Percentiles rank a stretch among this genome's conserved stretches.
These are phyloP conservation scores for Pleurozium schreberi DNA, from an alignment of 225 moss, liverwort and hornwort species.

Conservation along the genomic window DNA sequence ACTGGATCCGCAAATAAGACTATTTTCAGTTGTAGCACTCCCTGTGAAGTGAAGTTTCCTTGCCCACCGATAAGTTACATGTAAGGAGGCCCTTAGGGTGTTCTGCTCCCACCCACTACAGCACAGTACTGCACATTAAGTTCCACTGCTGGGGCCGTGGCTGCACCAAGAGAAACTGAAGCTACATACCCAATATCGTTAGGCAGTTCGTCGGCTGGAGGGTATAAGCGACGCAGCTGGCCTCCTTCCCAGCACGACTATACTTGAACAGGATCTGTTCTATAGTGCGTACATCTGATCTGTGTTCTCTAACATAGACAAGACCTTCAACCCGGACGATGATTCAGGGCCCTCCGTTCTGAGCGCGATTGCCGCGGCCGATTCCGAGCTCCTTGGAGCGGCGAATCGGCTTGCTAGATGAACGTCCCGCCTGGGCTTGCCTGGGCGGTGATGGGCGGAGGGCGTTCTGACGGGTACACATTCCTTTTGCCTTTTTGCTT, in stretches of 20 bases:
- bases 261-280: conserved; percentile 6
- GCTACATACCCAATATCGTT: not conserved
- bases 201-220: not conserved
- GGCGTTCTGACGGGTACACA: not conserved
- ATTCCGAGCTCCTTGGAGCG: not conserved
- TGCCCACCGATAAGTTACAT: too few species aligned
- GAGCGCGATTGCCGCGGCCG: not conserved
- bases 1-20: too few species aligned
- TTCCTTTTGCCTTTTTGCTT: not conserved
- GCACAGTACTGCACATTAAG: too few species aligned
- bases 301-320: too few species aligned
- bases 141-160: too few species aligned
- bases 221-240: fast-evolving
- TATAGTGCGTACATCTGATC: not conserved
- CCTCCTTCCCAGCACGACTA: fast-evolving
- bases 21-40: too few species aligned
- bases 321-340: not conserved
- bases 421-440: not conserved
- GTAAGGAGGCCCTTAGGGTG: too few species aligned
- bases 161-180: too few species aligned
- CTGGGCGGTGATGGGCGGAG: not conserved
- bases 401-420: not conserved
- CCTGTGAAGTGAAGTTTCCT: too few species aligned
- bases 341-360: not conserved
- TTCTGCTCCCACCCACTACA: too few species aligned